Evolutionary conservation across 2,329 filamentous ascomycete species (phyloP), one percentile per base, ranked within the genome.

Genomic region (Hansfordia pulvinata): DNA sequence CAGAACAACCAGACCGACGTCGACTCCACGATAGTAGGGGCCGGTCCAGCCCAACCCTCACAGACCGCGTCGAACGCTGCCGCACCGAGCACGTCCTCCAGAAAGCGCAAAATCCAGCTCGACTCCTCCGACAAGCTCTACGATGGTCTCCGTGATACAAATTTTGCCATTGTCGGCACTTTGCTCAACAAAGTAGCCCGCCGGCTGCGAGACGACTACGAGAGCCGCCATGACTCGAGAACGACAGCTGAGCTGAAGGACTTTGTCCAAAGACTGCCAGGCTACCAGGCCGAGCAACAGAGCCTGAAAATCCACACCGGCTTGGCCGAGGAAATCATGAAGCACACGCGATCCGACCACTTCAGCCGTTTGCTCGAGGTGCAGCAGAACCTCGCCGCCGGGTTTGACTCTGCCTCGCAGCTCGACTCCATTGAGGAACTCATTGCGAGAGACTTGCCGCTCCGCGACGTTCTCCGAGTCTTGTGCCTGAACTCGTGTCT

Each of bases 251-350:
- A 98, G 49, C 70, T 98, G 17, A 81, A 85, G 39, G 85, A 93
- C 14, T 94, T 96, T 47, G 90, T 98, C n/a, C 76, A 77, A 40
- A 93, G 92, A 48, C 60, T 98, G 15, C 88, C 90, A 1, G 77
- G 76, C 8, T 93, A 92, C 42, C 88, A 96, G 53, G 77, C 85
- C 24, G 90, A 98, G 49, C 85, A 94, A 43, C 78, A 88, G 39
- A 92, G 82, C 42, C 60, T 93, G n/a, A 85, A 90, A 35, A 71
- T 88, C 17, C 90, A 98, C 45, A 93, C 86, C 2, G 81, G 80
- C 6, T 66, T 98, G 23, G 85, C 86, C 1, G 90, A 96, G 54
- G 88, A 94, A 38, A 90, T 98, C 28, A 86, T 93, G 63, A 90
- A 92, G 45, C 73, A 85, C 42, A 98, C 90, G 1, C 72, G 82